A percentile compares a stretch with the other conserved stretches of the same genome.
Conservation (phyloP, 148 eudicot species). For the Cornus suecica region DNA sequence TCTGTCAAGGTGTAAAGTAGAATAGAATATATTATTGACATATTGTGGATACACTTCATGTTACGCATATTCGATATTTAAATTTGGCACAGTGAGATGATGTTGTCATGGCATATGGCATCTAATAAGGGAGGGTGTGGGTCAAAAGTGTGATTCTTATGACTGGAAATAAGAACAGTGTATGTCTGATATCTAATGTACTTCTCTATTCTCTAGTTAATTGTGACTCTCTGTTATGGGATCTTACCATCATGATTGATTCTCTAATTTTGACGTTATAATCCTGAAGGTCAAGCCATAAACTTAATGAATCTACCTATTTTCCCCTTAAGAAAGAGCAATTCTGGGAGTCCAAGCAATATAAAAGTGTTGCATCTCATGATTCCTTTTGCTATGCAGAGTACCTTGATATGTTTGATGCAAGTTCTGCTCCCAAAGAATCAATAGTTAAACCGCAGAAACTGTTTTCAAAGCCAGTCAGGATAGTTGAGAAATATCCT, state of each 20-base stretch:
- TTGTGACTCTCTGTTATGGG: not conserved
- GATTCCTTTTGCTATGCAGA: constrained; percentile 43
- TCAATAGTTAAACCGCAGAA: constrained; percentile 71
- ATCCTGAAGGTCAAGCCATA: not conserved
- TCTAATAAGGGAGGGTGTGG: no score
- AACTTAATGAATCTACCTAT: no score
- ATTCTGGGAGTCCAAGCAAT: no score
- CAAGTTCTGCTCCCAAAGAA: constrained; percentile 68
- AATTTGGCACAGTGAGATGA: no score
- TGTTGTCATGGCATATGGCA: no score
- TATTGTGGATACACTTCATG: not conserved
- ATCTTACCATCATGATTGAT: not conserved
- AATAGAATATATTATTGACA: not conserved
- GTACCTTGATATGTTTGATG: constrained; percentile 87
- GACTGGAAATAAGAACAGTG: no score
- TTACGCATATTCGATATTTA: no score
- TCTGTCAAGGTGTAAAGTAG: not conserved
- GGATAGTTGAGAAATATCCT: constrained; percentile 87
- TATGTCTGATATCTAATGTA: no score
- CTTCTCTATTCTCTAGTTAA: not conserved
- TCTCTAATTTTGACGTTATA: not conserved
- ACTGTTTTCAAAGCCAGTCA: constrained; percentile 69
- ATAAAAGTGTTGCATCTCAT: not conserved
- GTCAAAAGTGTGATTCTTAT: no score
- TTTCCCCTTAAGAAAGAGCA: no score